These are phyloP conservation scores for Anthracocystis panici-leucophaei DNA, from an alignment of 1,284 basidiomycete species.

Conservation along the genomic window DNA sequence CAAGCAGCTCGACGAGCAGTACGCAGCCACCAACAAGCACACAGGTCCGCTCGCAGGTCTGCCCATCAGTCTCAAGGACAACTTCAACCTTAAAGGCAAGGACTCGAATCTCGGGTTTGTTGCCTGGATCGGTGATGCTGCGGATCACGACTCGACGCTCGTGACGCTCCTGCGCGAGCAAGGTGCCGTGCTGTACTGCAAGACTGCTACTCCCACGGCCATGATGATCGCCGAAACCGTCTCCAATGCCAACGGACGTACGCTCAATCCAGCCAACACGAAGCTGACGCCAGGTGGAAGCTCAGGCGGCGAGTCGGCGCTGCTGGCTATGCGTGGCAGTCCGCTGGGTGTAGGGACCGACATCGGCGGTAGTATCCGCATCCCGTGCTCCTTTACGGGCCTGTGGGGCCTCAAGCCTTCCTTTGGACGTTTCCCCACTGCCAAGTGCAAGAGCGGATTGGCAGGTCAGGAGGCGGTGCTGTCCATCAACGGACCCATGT, in stretches of 20 bases:
- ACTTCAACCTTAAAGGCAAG: constrained; percentile 49
- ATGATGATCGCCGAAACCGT: constrained; percentile 58
- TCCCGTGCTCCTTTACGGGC: constrained; percentile 44
- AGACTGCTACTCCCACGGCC: constrained; percentile 46
- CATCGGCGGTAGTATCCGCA: constrained; percentile 55
- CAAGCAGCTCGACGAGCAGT: constrained; percentile 26
- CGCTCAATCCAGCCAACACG: constrained; percentile 44
- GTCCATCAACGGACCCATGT: constrained; percentile 57
- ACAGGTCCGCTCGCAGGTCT: constrained; percentile 40
- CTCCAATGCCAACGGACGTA: constrained; percentile 45
- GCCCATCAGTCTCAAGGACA: constrained; percentile 47
- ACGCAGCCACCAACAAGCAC: constrained; percentile 9
- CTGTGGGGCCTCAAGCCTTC: constrained; percentile 53
- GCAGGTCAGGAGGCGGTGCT: constrained; percentile 51
- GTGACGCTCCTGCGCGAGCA: constrained; percentile 40
- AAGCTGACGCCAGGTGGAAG: constrained; percentile 47
- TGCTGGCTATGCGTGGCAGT: constrained; percentile 44
- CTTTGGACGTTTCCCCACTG: constrained; percentile 50
- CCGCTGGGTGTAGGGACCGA: constrained; percentile 55
- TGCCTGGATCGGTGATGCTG: constrained; percentile 41
- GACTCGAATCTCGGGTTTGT: constrained; percentile 48
- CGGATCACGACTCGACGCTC: constrained; percentile 39
- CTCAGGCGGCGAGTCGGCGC: constrained; percentile 56
- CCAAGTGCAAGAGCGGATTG: constrained; percentile 37
- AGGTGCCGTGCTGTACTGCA: constrained; percentile 52